Base-by-base conservation (phyloP, 2,329 filamentous ascomycete genomes). In the Fusarium nurragi region DNA sequence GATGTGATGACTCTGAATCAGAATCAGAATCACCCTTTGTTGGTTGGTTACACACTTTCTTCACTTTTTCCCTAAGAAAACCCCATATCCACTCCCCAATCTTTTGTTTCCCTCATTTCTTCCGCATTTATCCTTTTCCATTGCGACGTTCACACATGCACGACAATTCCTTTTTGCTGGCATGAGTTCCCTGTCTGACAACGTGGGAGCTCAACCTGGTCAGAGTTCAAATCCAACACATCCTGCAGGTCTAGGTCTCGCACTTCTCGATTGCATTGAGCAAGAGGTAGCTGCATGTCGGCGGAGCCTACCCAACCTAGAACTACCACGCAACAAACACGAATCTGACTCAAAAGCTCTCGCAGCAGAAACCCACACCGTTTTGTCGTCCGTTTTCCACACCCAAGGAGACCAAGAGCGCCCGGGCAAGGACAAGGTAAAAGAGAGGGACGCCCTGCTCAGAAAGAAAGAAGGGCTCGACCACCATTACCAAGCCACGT, bases 401-500 rank as follows among this genome's bases (percentile, higher is more conserved):
- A 10, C 14, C 32, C 10, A 34, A 30, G 26, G 12, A 28, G 26
- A 30, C 5, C 26, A 12, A 30, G 26, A 10, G 26, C 26, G 26
- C 13, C 26, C 26, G 26, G 26, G 6, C 12, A 3, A 30, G 26
- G 16, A 8, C 14, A 34, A 34, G 16, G 14, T 34, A 16, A 34
- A 34, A 18, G 4, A 34, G n/a, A 18, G 32, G 32, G 16, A 13
- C 26, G 26, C 26, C 14, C 13, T 30, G 13, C 26, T 30, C 12
- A 30, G 12, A 30, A 6, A 6, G 13, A 30, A 34, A 10, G 32
- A 18, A 34, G 16, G 32, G n/a, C 32, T 34, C 16, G 32, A 34
- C 16, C 32, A 34, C 34, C 46, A 39, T 41, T 61, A 53, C 46
- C 46, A 52, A 38, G 41, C 38, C 37, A 44, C 26, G 26, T 46